phyloP scores from a whole-genome alignment of 495 filamentous ascomycete species.

The Aspergillus biplanus region DNA sequence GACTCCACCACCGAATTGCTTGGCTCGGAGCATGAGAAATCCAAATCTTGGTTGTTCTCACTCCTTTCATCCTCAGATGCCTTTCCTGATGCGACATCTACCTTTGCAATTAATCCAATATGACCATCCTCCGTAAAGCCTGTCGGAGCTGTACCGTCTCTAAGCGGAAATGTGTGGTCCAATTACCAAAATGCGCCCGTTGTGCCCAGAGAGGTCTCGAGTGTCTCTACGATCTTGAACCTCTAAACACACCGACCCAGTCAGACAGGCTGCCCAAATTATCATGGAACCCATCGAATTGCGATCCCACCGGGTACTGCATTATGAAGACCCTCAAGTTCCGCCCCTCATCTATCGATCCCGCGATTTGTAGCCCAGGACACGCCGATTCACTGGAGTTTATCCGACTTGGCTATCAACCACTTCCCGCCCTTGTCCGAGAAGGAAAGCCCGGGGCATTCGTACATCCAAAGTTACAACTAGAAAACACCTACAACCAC shows the following conservation, averaged over 20 bases:
- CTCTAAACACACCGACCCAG: conserved; percentile 3
- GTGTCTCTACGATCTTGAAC: conserved; percentile 12
- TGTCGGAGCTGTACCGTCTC: conserved; percentile 8
- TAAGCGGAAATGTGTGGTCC: conserved; percentile 12
- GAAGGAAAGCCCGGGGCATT: conserved; percentile 1
- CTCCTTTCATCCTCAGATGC: neutral
- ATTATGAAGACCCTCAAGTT: neutral
- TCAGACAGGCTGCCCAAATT: neutral
- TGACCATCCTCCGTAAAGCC: conserved; percentile 12
- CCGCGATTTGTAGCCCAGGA: conserved; percentile 8
- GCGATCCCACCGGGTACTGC: conserved; percentile 10
- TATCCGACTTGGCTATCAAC: conserved; percentile 1
- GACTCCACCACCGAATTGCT: too few species aligned
- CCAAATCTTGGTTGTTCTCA: neutral
- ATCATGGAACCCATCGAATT: conserved; percentile 3
- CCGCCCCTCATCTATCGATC: conserved; percentile 2
- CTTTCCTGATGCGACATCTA: neutral
- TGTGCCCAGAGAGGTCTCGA: conserved; percentile 8
- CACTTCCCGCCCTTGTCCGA: neutral
- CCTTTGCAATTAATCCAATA: neutral
- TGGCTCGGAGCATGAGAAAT: neutral
- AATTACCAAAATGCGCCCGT: conserved; percentile 9
- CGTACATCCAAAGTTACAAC: conserved; percentile 10
- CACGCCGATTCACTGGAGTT: neutral
- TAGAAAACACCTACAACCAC: conserved; percentile 1